Evolutionary conservation across 148 eudicot species (phyloP).

Genomic region (Rhododendron simsii): DNA sequence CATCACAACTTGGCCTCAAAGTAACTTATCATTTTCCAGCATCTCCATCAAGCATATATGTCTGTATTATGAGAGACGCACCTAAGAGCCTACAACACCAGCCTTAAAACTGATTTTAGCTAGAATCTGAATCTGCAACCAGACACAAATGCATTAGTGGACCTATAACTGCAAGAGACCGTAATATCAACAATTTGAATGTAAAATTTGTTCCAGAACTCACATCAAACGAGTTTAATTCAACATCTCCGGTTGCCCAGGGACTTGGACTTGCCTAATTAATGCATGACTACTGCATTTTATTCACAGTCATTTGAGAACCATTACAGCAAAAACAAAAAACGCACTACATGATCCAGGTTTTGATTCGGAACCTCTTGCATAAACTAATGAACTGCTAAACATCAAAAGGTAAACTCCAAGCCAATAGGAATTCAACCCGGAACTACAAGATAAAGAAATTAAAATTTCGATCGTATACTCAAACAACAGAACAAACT

Average conservation of each 20-base stretch:
- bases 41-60: not conserved
- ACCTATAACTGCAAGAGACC: not conserved
- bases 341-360: not conserved
- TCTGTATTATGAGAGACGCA: not conserved
- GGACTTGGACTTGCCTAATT: not conserved
- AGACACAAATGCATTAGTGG: not conserved
- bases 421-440: too few relatives aligned
- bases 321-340: not conserved
- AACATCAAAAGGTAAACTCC: not conserved
- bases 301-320: not conserved
- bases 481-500: not conserved
- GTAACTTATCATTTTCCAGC: not conserved
- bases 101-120: conserved; percentile 10
- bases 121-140: conserved; percentile 12
- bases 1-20: conserved; percentile 11
- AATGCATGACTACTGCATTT: not conserved
- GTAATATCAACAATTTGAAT: not conserved
- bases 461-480: not conserved
- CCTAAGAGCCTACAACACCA: not conserved
- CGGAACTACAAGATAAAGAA: not conserved
- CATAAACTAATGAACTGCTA: not conserved
- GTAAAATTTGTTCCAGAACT: not conserved
- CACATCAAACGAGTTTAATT: not conserved
- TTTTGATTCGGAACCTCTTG: not conserved
- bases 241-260: not conserved